These are phyloP conservation scores for Yamadazyma diddensiae DNA, from an alignment of 1,139 yeast genomes.

Conservation along the genomic window DNA sequence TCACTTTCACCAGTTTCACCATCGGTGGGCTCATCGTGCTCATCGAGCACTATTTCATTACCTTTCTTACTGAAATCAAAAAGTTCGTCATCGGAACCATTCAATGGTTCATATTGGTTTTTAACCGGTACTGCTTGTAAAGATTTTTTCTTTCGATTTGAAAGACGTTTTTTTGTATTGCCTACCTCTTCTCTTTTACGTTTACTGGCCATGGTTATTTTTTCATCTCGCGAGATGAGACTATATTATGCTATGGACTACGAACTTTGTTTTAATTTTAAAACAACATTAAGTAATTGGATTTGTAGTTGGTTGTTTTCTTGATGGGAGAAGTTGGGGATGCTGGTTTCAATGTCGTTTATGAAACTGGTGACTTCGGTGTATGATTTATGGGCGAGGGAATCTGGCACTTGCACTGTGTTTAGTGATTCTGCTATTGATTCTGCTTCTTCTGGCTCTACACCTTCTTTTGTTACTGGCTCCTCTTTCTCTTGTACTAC, in stretches of 20 bases:
- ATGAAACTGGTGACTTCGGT: not conserved
- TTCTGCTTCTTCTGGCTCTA: conserved; percentile 11
- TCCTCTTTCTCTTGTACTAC: too few species aligned
- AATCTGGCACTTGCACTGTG: conserved; percentile 4
- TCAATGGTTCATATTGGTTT: conserved; percentile 16
- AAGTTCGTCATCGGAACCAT: conserved; percentile 15
- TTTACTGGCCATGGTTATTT: conserved; percentile 4
- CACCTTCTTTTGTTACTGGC: not conserved
- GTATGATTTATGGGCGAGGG: not conserved
- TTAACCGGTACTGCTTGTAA: conserved; percentile 14
- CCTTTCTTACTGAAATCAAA: conserved; percentile 15
- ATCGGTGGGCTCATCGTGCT: conserved; percentile 3
- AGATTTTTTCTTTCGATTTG: conserved; percentile 6
- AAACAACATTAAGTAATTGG: conserved; percentile 17
- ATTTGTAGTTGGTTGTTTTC: conserved; percentile 31
- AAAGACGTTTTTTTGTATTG: conserved; percentile 10
- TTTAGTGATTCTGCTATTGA: not conserved
- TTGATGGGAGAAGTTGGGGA: not conserved
- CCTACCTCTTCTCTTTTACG: conserved; percentile 18
- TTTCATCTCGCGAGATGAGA: not conserved
- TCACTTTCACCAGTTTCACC: conserved; percentile 34
- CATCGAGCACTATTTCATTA: conserved; percentile 9
- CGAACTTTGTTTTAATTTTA: conserved; percentile 2
- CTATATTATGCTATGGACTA: not conserved
- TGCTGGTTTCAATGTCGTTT: not conserved